Percentiles rank a stretch among this genome's conserved stretches.
phyloP scores from a whole-genome alignment of 768 basidiomycete species.

The Leccinum subgranulosum region DNA sequence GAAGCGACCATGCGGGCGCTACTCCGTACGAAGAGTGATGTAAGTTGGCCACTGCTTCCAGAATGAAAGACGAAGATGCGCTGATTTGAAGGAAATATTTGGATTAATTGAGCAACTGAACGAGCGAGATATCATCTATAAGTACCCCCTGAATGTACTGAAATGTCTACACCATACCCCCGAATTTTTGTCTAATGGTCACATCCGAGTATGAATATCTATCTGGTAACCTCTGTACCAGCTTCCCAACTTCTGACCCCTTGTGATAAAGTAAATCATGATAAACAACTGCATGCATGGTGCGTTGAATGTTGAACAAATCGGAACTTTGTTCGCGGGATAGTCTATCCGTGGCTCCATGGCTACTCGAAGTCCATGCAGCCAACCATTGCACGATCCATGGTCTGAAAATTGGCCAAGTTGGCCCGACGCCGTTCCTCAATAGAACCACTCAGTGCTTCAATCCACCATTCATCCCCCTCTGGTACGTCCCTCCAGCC shows the following conservation, averaged over 20 bases:
- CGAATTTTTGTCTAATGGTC: neutral
- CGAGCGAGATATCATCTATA: no score
- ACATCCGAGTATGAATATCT: no score
- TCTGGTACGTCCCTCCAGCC: slow-evolving; percentile 60
- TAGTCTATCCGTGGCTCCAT: no score
- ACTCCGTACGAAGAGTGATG: neutral
- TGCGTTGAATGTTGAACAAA: neutral
- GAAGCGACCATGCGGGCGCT: neutral
- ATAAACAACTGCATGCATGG: neutral
- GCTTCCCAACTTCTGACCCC: no score
- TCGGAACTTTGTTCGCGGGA: neutral
- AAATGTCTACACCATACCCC: neutral
- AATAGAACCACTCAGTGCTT: slow-evolving; percentile 42
- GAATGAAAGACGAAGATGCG: slow-evolving; percentile 5
- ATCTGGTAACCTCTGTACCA: no score
- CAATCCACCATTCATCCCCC: slow-evolving; percentile 63
- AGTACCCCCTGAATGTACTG: no score
- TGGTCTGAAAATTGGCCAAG: slow-evolving; percentile 7
- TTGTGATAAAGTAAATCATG: no score
- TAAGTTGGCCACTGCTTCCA: neutral
- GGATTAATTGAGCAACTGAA: no score
- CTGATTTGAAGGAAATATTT: neutral
- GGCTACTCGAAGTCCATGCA: slow-evolving; percentile 4
- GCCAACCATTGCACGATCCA: neutral
- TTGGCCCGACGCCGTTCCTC: slow-evolving; percentile 33